These are phyloP conservation scores for Colletotrichum agaves DNA, from an alignment of 2,329 filamentous ascomycete species.

Conservation along the genomic window DNA sequence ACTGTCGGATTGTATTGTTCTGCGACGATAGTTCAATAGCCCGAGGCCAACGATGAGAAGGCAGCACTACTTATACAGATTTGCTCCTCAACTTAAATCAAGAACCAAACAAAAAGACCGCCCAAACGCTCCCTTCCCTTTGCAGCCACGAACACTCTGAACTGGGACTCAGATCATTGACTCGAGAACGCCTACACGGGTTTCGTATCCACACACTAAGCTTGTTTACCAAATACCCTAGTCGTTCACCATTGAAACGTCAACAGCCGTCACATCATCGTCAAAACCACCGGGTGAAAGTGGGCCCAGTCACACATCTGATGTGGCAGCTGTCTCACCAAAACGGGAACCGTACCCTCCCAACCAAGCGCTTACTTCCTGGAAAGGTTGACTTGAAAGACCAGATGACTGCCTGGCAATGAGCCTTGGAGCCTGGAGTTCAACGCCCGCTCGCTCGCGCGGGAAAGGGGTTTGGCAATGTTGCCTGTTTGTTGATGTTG, in stretches of 20 bases:
- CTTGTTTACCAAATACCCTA: not conserved
- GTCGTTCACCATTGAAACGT: conserved; percentile 12
- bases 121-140: not conserved
- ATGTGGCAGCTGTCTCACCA: conserved; percentile 2
- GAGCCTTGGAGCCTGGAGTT: not conserved
- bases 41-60: not conserved
- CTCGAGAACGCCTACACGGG: not conserved
- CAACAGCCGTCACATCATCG: not conserved
- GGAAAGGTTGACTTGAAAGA: not conserved
- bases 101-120: not conserved
- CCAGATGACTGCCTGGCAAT: not conserved
- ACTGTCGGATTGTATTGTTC: not conserved
- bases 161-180: not conserved
- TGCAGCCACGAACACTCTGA: not conserved
- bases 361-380: not conserved
- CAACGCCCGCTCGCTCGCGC: not conserved
- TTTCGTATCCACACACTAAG: not conserved
- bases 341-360: not conserved
- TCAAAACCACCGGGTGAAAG: not conserved
- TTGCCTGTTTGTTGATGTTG: not conserved
- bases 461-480: not conserved
- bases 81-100: not conserved
- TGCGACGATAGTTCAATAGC: not conserved
- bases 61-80: conserved; percentile 25
- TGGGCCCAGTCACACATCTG: not conserved